Base-by-base conservation (phyloP, 2,329 filamentous ascomycete species). In the Aspergillus fructus region DNA sequence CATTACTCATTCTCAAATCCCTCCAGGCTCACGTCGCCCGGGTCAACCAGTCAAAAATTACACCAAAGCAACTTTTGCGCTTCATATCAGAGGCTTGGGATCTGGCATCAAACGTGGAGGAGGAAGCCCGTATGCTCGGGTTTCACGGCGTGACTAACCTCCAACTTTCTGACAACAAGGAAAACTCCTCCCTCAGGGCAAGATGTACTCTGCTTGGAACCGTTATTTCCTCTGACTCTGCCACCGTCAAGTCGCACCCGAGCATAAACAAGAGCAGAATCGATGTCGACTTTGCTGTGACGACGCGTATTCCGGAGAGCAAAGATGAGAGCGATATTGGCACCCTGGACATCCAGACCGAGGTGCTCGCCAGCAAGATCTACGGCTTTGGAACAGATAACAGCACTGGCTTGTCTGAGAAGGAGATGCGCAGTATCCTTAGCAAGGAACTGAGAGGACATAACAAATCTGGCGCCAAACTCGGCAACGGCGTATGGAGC, bases 61-160 rank as follows among this genome's bases (percentile, higher is more conserved):
- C 71, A 5, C 67, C 76, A 0, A 77, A 72, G 53, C 64, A 73
- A 23, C 64, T 79, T 21, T 68, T 80, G n/a, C 63, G 57, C 23
- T 74, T 76, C 50, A 68, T 79, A 17, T 75, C 76, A 8, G 60
- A 69, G 43, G 74, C 75, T n/a, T 80, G 78, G 78, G 68, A 76
- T 59, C 67, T 72, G 41, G 70, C 72, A 3, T 66, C 69, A 45
- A 70, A 65, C 4, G 65, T 79, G 7, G 73, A 77, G 50, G 72
- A 78, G 56, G 78, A 80, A 60, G 69, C 77, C 39, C 74, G 74
- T 48, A 71, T 77, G 63, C 71, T 80, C 13, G 74, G 72, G 59
- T 76, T 77, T 59, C 75, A 73, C 54, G 78, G 78, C 30, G 71
- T 79, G n/a, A 78, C 76, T 11, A 73, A 71, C 27, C 67, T 73